A percentile compares a stretch with the other conserved stretches of the same genome.
Conservation (phyloP, 2,329 filamentous ascomycete species). For the Paecilomyces fulvus region DNA sequence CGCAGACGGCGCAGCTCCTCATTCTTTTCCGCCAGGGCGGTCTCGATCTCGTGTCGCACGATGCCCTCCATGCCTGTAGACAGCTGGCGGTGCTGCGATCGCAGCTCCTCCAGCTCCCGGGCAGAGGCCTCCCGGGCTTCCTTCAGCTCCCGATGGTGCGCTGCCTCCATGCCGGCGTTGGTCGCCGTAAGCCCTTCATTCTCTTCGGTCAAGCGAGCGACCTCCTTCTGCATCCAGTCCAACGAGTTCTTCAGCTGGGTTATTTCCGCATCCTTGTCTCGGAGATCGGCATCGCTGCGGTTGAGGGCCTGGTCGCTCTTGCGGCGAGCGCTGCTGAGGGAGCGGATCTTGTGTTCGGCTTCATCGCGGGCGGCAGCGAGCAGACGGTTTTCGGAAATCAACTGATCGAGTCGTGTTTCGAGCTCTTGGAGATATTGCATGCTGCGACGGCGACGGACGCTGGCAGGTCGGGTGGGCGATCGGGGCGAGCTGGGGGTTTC, state of each 20-base stretch:
- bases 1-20: constrained; percentile 71
- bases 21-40: constrained; percentile 70
- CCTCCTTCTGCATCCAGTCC: constrained; percentile 72
- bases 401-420: constrained; percentile 73
- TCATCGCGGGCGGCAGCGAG: constrained; percentile 64
- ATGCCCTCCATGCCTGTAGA: constrained; percentile 56
- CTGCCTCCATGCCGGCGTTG: constrained; percentile 65
- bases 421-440: constrained; percentile 89
- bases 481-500: constrained; percentile 76
- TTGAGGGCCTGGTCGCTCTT: constrained; percentile 51
- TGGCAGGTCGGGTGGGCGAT: constrained; percentile 88
- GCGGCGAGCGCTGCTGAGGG: constrained; percentile 45
- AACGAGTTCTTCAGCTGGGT: constrained; percentile 70
- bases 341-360: constrained; percentile 57
- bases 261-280: constrained; percentile 81
- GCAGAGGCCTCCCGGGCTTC: constrained; percentile 45
- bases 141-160: constrained; percentile 42
- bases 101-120: constrained; percentile 61
- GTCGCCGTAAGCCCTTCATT: constrained; percentile 72
- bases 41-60: constrained; percentile 52
- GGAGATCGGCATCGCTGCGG: constrained; percentile 60
- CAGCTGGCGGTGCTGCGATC: constrained; percentile 53
- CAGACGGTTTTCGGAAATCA: constrained; percentile 74
- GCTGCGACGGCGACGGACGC: constrained; percentile 93
- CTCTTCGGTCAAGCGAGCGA: constrained; percentile 69